These are phyloP conservation scores for Cladorrhinum sp. DNA, from an alignment of 2,329 filamentous ascomycete species.

Conservation along the genomic window DNA sequence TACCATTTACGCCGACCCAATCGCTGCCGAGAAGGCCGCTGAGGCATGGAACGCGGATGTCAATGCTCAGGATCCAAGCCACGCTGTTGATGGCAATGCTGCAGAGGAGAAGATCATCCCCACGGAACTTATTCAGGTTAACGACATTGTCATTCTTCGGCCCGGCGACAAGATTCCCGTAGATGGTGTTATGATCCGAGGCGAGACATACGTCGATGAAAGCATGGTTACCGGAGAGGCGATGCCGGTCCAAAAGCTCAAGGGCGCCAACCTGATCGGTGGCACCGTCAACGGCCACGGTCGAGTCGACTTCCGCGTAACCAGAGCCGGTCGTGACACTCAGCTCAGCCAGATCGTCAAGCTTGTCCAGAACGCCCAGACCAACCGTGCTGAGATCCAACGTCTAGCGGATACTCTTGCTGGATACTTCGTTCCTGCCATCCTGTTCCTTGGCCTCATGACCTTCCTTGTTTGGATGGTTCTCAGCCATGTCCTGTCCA, in stretches of 20 bases:
- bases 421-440: constrained; percentile 89
- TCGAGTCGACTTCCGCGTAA: constrained; percentile 87
- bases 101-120: constrained; percentile 84
- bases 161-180: constrained; percentile 97
- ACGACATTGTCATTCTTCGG: constrained; percentile 87
- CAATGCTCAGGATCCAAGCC: constrained; percentile 44
- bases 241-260: constrained; percentile 87
- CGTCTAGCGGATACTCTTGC: constrained; percentile 86
- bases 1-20: constrained; percentile 91
- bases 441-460: constrained; percentile 75
- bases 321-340: constrained; percentile 87
- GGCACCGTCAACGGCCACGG: constrained; percentile 95
- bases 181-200: constrained; percentile 80
- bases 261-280: constrained; percentile 76
- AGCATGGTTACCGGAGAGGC: constrained; percentile 99
- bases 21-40: constrained; percentile 85
- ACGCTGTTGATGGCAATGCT: constrained; percentile 53
- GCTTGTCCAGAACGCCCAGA: constrained; percentile 96
- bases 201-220: constrained; percentile 92
- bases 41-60: constrained; percentile 65
- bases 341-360: constrained; percentile 98
- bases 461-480: constrained; percentile 96
- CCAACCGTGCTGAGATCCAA: constrained; percentile 89
- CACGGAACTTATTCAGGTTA: constrained; percentile 90
- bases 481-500: constrained; percentile 75